Conservation (phyloP, 2,329 filamentous ascomycete species). For the Neocatenulostroma microsporum region DNA sequence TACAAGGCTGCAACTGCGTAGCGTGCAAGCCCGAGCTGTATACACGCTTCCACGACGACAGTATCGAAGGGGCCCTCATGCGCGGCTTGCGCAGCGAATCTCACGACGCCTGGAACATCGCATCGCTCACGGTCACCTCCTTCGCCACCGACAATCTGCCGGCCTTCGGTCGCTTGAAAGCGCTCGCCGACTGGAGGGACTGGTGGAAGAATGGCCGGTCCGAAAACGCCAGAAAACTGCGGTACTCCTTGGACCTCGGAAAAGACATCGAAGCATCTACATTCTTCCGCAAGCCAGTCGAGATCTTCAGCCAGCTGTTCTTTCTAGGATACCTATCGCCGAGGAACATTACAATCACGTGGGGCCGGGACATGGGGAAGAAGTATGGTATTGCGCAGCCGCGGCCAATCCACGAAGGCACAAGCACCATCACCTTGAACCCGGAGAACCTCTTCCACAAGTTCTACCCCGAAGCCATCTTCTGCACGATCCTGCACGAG, state of each 20-base stretch:
- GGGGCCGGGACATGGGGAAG: not conserved
- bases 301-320: constrained; percentile 1
- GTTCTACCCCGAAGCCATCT: not conserved
- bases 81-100: too few species aligned
- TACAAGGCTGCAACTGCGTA: too few species aligned
- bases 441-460: not conserved
- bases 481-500: constrained; percentile 4
- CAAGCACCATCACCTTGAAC: not conserved
- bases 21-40: too few species aligned
- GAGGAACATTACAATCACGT: not conserved
- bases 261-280: not conserved
- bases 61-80: too few species aligned
- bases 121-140: too few species aligned
- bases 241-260: not conserved
- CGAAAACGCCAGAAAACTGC: not conserved
- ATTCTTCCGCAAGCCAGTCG: not conserved
- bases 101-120: too few species aligned
- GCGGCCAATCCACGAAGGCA: too few species aligned
- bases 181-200: not conserved
- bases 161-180: not conserved
- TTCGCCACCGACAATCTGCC: too few species aligned
- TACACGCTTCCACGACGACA: too few species aligned
- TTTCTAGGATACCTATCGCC: not conserved
- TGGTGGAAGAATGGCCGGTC: constrained; percentile 1
- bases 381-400: not conserved